Percentiles rank a stretch among this genome's conserved stretches.
These are phyloP conservation scores for Podospora anserina DNA, from an alignment of 495 filamentous ascomycete genomes.

Conservation along the genomic window DNA sequence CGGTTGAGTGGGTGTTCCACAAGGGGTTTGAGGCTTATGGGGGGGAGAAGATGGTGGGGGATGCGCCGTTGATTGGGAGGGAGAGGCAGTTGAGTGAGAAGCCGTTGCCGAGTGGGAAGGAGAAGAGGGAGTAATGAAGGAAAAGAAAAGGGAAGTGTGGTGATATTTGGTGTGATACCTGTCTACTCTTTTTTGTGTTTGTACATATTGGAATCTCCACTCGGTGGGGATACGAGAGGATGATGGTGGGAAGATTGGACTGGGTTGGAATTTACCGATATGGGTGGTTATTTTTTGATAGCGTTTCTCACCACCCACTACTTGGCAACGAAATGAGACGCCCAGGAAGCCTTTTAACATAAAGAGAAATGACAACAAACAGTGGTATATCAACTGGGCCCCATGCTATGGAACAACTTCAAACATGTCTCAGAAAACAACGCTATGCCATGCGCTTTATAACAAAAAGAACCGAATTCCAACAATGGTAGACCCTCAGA, in stretches of 20 bases:
- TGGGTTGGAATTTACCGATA: background rate
- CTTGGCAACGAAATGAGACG: background rate
- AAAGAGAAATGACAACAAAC: background rate
- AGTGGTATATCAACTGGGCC: background rate
- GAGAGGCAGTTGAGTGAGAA: constrained; percentile 51
- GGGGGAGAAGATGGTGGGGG: constrained; percentile 57
- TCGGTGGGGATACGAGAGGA: background rate
- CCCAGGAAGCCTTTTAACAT: background rate
- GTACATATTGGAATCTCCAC: background rate
- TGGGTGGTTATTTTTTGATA: background rate
- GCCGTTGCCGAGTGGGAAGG: constrained; percentile 36
- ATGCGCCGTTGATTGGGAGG: constrained; percentile 51
- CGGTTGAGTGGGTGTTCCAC: constrained; percentile 85
- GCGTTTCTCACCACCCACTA: background rate
- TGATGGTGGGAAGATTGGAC: too few relatives aligned
- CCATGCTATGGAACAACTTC: background rate
- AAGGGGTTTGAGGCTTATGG: constrained; percentile 67
- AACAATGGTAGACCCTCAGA: constrained; percentile 23
- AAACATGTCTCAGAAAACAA: background rate
- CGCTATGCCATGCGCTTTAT: constrained; percentile 21
- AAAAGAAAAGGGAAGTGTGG: constrained; percentile 19
- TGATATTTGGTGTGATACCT: constrained; percentile 6
- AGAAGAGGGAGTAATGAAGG: constrained; percentile 51
- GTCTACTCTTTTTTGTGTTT: background rate
- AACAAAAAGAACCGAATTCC: constrained; percentile 9